A percentile compares a stretch with the other conserved stretches of the same genome.
Evolutionary conservation across 2,329 filamentous ascomycete genomes (phyloP).

Genomic region (Orbilia brochopaga): DNA sequence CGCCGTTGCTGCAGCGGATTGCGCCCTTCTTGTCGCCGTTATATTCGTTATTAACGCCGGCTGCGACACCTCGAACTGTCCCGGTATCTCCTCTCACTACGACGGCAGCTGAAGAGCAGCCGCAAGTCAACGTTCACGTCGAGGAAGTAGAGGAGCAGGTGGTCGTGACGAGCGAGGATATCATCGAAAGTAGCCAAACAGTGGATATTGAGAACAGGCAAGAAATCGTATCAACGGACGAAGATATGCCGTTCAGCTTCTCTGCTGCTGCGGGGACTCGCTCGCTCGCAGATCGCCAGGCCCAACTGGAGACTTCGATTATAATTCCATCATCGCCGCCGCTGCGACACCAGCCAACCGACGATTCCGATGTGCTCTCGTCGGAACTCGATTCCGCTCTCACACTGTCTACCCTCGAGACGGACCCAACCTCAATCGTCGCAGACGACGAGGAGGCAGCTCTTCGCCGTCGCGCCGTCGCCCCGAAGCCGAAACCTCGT

Average conservation of each 20-base stretch:
- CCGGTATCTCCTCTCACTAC: constrained; percentile 21
- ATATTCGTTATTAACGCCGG: constrained; percentile 23
- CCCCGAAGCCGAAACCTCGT: not conserved
- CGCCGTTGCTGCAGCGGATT: constrained; percentile 30
- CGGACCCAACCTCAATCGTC: too few species aligned
- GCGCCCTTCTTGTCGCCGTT: constrained; percentile 32
- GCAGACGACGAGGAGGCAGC: not conserved
- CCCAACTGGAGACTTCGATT: not conserved
- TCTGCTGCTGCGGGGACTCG: constrained; percentile 28
- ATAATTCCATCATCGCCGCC: constrained; percentile 9
- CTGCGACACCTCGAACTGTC: constrained; percentile 19
- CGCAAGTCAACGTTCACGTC: constrained; percentile 7
- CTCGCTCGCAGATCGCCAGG: not conserved
- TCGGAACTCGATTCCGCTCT: not conserved
- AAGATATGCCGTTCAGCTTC: constrained; percentile 42
- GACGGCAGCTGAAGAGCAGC: constrained; percentile 13
- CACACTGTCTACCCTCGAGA: not conserved
- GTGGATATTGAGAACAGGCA: not conserved
- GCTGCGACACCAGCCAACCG: not conserved
- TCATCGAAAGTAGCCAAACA: too few species aligned
- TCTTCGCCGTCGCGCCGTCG: not conserved
- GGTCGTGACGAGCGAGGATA: not conserved
- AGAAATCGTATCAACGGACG: not conserved
- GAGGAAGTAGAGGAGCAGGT: not conserved
- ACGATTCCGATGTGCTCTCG: not conserved